phyloP scores from a whole-genome alignment of 495 filamentous ascomycete species.

The Lindgomyces ingoldianus region DNA sequence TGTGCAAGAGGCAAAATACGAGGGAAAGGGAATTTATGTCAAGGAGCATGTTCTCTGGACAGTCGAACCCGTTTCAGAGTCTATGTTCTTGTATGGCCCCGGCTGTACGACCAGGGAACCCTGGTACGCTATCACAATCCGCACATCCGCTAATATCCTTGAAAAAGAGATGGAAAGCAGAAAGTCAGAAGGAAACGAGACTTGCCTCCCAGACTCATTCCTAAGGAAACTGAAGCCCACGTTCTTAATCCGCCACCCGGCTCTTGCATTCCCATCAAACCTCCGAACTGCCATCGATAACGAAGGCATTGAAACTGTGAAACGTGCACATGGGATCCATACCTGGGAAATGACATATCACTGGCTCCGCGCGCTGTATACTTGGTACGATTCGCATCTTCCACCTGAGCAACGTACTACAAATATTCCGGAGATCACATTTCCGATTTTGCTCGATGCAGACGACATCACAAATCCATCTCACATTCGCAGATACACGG shows the following conservation, averaged over 20 bases:
- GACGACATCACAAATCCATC: slow-evolving; percentile 49
- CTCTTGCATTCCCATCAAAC: slow-evolving; percentile 46
- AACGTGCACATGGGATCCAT: slow-evolving; percentile 12
- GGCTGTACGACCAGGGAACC: not conserved
- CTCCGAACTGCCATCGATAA: slow-evolving; percentile 41
- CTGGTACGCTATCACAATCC: not conserved
- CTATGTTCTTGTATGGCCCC: slow-evolving; percentile 9
- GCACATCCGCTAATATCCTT: not conserved
- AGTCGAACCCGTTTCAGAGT: slow-evolving; percentile 27
- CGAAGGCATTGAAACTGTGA: slow-evolving; percentile 25
- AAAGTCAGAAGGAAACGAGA: slow-evolving; percentile 45
- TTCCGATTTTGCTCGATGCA: slow-evolving; percentile 50
- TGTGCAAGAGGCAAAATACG: slow-evolving; percentile 33
- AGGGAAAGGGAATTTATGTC: slow-evolving; percentile 43
- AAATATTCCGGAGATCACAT: not conserved
- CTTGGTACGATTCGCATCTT: slow-evolving; percentile 42
- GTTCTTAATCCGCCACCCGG: slow-evolving; percentile 52
- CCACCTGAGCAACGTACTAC: not conserved
- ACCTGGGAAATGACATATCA: slow-evolving; percentile 38
- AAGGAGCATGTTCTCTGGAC: slow-evolving; percentile 48
- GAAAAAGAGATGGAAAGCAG: not conserved
- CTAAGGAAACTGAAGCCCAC: slow-evolving; percentile 44
- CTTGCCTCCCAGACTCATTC: slow-evolving; percentile 47
- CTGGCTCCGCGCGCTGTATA: slow-evolving; percentile 45
- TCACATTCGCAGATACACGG: slow-evolving; percentile 42